Evolutionary conservation across 768 basidiomycete genomes (phyloP).

Genomic region (Leccinum longicurvipes): DNA sequence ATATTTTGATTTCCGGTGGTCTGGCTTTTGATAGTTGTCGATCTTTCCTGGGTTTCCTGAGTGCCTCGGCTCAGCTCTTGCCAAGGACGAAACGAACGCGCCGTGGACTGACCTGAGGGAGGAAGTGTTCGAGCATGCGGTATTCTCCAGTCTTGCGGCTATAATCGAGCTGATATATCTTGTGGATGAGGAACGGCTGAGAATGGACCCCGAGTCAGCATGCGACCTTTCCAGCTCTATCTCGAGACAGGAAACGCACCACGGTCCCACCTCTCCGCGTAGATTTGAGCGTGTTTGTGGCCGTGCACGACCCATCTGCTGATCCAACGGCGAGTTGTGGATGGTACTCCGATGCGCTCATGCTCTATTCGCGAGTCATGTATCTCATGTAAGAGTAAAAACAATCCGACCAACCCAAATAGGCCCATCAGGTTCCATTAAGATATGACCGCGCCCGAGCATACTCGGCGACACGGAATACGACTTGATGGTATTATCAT

Average conservation of each 20-base stretch:
- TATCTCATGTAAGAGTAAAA: background rate
- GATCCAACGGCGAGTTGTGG: constrained; percentile 80
- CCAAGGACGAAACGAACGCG: background rate
- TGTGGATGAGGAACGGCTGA: constrained; percentile 75
- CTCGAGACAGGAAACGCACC: constrained; percentile 39
- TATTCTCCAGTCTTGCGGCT: constrained; percentile 70
- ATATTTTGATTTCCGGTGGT: constrained; percentile 21
- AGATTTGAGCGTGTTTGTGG: constrained; percentile 66
- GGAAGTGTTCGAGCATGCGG: constrained; percentile 84
- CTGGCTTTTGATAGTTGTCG: constrained; percentile 34
- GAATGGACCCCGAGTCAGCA: background rate
- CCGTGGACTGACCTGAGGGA: constrained; percentile 55
- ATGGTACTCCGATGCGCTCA: constrained; percentile 80
- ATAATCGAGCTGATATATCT: constrained; percentile 86
- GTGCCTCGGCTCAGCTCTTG: background rate
- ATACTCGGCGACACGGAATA: constrained; percentile 70
- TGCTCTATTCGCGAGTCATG: constrained; percentile 41
- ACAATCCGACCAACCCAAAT: constrained; percentile 63
- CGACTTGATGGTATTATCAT: constrained; percentile 76
- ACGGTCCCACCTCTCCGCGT: constrained; percentile 70
- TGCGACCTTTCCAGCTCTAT: background rate
- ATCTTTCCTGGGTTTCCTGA: constrained; percentile 47
- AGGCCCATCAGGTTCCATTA: constrained; percentile 75
- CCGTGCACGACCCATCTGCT: constrained; percentile 78
- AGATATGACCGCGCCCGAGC: constrained; percentile 67